Conservation (phyloP, 1,139 yeast genomes). For the Geotrichum macrosporum region DNA sequence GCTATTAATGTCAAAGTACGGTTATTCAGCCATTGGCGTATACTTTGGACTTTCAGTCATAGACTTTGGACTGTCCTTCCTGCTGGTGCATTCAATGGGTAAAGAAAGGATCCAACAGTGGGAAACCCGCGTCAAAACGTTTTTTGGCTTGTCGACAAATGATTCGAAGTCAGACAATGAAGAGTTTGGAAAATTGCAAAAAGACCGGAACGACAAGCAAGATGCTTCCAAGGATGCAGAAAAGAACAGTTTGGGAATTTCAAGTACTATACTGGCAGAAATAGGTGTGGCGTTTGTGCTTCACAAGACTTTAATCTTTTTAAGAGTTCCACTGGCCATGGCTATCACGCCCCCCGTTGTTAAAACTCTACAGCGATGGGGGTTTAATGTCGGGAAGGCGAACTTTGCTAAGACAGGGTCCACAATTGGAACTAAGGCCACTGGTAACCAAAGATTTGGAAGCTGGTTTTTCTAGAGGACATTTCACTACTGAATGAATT, state of each 20-base stretch:
- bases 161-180: constrained; percentile 2
- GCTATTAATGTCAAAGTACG: constrained; percentile 76
- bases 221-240: too few species aligned
- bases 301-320: constrained; percentile 74
- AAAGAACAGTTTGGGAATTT: constrained; percentile 8
- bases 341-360: constrained; percentile 87
- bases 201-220: background rate
- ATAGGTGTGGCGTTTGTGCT: constrained; percentile 87
- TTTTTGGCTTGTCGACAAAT: constrained; percentile 20
- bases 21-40: constrained; percentile 85
- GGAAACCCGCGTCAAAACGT: constrained; percentile 11
- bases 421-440: constrained; percentile 15
- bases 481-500: background rate
- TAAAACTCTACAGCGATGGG: constrained; percentile 61
- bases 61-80: constrained; percentile 79
- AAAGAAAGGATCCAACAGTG: constrained; percentile 16
- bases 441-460: constrained; percentile 16
- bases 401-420: constrained; percentile 27
- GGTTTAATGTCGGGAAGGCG: constrained; percentile 66
- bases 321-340: constrained; percentile 85
- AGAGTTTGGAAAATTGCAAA: background rate
- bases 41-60: constrained; percentile 64
- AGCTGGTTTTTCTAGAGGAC: constrained; percentile 19
- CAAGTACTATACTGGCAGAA: constrained; percentile 52
- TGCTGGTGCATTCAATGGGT: constrained; percentile 47